These are phyloP conservation scores for Lojkania enalia DNA, from an alignment of 2,329 filamentous ascomycete species.

Conservation along the genomic window DNA sequence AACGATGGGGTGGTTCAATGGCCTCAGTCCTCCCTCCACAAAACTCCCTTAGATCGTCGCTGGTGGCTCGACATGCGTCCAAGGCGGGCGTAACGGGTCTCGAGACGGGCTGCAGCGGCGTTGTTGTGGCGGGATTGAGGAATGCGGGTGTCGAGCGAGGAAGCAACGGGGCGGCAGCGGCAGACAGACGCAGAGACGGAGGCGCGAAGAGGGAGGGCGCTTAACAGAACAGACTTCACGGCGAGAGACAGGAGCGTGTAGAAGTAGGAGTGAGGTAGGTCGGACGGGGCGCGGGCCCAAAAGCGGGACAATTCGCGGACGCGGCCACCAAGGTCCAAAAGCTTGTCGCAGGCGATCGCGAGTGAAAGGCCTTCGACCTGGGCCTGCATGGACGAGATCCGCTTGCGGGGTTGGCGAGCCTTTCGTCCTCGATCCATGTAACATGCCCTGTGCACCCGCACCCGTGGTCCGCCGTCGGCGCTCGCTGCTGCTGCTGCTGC, in stretches of 20 bases:
- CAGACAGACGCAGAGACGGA: not conserved
- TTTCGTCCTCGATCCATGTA: not conserved
- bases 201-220: not conserved
- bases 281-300: not conserved
- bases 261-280: too few species aligned
- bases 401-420: not conserved
- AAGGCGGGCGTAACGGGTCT: constrained; percentile 18
- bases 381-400: not conserved
- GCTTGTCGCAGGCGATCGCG: not conserved
- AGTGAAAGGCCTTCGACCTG: not conserved
- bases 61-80: constrained; percentile 39
- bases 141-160: not conserved
- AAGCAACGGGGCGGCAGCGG: not conserved
- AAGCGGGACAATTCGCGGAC: not conserved
- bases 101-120: constrained; percentile 11
- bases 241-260: too few species aligned
- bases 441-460: not conserved
- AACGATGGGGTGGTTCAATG: constrained; percentile 25
- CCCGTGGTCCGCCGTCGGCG: not conserved
- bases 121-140: constrained; percentile 10
- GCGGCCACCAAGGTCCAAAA: not conserved
- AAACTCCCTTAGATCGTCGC: constrained; percentile 14
- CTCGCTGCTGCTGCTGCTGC: too few species aligned
- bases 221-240: too few species aligned
- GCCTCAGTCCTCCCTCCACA: constrained; percentile 31